Evolutionary conservation across 2,329 filamentous ascomycete species (phyloP), one percentile per base, ranked within the genome.

Genomic region (Penicillium thymicola): DNA sequence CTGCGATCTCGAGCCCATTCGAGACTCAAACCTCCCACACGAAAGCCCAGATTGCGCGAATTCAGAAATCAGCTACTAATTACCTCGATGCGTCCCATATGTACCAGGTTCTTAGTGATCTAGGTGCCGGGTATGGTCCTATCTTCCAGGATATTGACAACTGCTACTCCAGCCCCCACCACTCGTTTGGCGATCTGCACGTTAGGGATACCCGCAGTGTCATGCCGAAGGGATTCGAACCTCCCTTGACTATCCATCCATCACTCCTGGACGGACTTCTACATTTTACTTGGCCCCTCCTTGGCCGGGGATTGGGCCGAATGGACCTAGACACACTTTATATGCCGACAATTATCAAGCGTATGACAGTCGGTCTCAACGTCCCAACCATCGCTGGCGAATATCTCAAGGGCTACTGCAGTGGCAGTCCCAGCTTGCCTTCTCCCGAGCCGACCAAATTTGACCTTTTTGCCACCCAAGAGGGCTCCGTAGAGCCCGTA

Each of bases 61-160:
- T 65, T 13, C 41, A 40, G 42, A 36, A 50, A 16, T 44, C 53
- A 13, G 57, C 61, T 25, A 62, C 55, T 13, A 59, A 65, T 44
- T 57, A 67, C 11, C 66, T 80, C 16, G 63, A 72, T 11, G 59
- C 69, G 32, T 54, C 65, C 5, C 65, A 70, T 32, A 72, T 85
- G 61, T 85, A 85, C 54, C 71, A 79, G 2, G 63, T 68, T 14
- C 73, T 85, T 9, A 65, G 73, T 1, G 72, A 77, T 5, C 67
- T 78, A 18, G 82, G 82, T 0, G 79, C 81, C 0, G 69, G 72
- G 1, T 84, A 84, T 59, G 82, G 82, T 0, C 68, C 76, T 1
- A 75, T 74, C 0, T 85, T 85, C 70, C 80, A 81, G 64, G 78
- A 80, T 4, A 61, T 85, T 10, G 70, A 72, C 42, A 76, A 79